Evolutionary conservation across 2,329 filamentous ascomycete species (phyloP).

Genomic region (Stenocarpella maydis): DNA sequence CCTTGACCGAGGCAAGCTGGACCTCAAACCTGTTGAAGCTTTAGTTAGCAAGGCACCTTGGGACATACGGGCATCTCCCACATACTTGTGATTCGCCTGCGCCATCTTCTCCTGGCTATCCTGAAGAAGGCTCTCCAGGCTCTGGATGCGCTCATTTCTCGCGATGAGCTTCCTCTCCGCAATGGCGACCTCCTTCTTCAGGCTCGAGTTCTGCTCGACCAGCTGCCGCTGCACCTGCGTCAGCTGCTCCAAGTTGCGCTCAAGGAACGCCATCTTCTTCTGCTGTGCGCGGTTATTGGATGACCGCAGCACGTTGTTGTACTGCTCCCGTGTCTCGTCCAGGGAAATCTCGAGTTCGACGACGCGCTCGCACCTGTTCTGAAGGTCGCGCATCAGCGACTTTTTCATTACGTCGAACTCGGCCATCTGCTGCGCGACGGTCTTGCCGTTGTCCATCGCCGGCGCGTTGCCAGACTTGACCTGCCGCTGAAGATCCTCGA

Average conservation of each 20-base stretch:
- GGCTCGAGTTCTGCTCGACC: conserved; percentile 93
- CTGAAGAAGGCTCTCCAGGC: conserved; percentile 88
- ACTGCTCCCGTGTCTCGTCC: conserved; percentile 97
- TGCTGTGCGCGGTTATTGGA: conserved; percentile 99
- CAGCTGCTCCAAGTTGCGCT: conserved; percentile 96
- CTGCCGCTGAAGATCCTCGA: conserved; percentile 80
- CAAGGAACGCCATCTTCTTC: conserved; percentile 99
- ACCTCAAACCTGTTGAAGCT: conserved; percentile 82
- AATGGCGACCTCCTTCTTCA: conserved; percentile 99
- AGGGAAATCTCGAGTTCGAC: conserved; percentile 98
- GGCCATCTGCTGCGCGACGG: conserved; percentile 95
- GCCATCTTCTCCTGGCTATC: conserved; percentile 99
- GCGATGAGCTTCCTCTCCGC: conserved; percentile 97
- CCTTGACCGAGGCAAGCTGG: conserved; percentile 96
- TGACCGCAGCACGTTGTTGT: conserved; percentile 96
- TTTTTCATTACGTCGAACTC: conserved; percentile 99
- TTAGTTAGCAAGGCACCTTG: conserved; percentile 31
- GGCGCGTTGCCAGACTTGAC: conserved; percentile 69
- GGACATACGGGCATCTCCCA: conserved; percentile 39
- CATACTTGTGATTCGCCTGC: conserved; percentile 94
- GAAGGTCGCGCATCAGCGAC: conserved; percentile 96
- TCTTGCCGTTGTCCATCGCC: conserved; percentile 83
- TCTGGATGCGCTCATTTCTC: conserved; percentile 95
- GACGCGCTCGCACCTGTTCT: conserved; percentile 97
- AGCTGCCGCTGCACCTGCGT: conserved; percentile 97